Evolutionary conservation across 164 flowering plant genomes (phyloP).

Genomic region (Vitis labrusca): DNA sequence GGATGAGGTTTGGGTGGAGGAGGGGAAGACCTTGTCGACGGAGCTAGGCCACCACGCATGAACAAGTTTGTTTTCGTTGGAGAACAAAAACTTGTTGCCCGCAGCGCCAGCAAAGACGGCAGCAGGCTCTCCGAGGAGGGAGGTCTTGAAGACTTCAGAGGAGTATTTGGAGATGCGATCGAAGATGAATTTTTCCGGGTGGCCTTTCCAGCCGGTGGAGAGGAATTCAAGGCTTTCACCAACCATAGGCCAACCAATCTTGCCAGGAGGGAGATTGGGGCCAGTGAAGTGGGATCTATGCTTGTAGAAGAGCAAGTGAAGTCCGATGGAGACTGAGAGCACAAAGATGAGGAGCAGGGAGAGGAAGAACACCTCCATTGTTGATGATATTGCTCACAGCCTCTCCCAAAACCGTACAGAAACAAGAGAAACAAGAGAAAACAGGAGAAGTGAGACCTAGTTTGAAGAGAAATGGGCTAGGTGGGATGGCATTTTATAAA

Average conservation of each 20-base stretch:
- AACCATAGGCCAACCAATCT: constrained; percentile 2
- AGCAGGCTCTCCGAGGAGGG: constrained; percentile 4
- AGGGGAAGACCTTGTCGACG: constrained; percentile 8
- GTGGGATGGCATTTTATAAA: too few relatives aligned
- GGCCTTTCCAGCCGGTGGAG: constrained; percentile 1
- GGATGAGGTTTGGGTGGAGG: constrained; percentile 4
- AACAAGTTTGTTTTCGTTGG: constrained; percentile 26
- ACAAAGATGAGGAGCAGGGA: constrained; percentile 13
- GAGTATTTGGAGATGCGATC: constrained; percentile 15
- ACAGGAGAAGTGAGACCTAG: too few relatives aligned
- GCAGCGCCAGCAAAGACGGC: constrained; percentile 21
- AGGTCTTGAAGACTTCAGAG: constrained; percentile 14
- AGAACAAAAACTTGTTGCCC: constrained; percentile 32
- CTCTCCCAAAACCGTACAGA: too few relatives aligned
- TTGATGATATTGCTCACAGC: too few relatives aligned
- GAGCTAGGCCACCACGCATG: constrained; percentile 29
- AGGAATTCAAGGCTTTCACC: constrained; percentile 14
- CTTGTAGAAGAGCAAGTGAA: constrained; percentile 20
- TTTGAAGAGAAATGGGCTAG: too few relatives aligned
- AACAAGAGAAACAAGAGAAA: too few relatives aligned
- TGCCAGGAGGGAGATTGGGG: constrained; percentile 15
- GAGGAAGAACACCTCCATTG: constrained; percentile 21
- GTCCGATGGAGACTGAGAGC: constrained; percentile 11
- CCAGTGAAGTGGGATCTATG: constrained; percentile 1
- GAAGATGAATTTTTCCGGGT: constrained; percentile 14